Conservation (phyloP, 306 rosid genomes). For the Casuarina glauca region DNA sequence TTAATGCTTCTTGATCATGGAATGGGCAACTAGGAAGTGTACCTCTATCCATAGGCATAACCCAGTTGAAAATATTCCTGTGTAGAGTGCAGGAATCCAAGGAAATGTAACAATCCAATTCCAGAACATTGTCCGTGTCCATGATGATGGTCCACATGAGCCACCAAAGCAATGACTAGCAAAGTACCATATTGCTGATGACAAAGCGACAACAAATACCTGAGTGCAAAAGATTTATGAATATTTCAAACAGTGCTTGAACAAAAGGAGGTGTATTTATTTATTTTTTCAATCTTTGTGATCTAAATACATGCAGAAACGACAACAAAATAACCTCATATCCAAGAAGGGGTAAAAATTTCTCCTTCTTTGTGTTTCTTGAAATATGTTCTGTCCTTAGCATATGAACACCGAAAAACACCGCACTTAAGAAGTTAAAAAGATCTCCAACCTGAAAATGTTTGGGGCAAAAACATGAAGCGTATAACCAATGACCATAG, state of each 20-base stretch:
- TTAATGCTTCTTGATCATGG: background rate
- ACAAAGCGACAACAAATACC: conserved; percentile 61
- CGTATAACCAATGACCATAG: background rate
- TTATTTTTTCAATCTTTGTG: background rate
- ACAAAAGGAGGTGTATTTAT: conserved; percentile 4
- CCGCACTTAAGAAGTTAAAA: conserved; percentile 64
- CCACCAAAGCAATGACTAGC: conserved; percentile 47
- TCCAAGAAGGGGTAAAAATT: conserved; percentile 66
- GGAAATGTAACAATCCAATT: conserved; percentile 64
- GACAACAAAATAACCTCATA: conserved; percentile 57
- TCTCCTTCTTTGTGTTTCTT: conserved; percentile 55
- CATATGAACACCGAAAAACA: conserved; percentile 76
- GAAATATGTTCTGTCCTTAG: conserved; percentile 74
- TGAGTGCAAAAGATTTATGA: conserved; percentile 28
- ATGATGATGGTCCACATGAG: conserved; percentile 38
- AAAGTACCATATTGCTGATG: conserved; percentile 59
- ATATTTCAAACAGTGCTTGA: conserved; percentile 10
- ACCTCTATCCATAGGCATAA: conserved; percentile 86
- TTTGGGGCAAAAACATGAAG: background rate
- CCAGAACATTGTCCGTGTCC: conserved; percentile 53
- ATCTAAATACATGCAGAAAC: background rate
- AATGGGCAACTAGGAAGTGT: conserved; percentile 3
- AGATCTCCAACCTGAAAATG: conserved; percentile 68
- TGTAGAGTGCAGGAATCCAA: conserved; percentile 78
- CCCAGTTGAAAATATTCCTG: conserved; percentile 72